Base-by-base conservation (phyloP, 768 basidiomycete species). In the Mycena albidolilacea region DNA sequence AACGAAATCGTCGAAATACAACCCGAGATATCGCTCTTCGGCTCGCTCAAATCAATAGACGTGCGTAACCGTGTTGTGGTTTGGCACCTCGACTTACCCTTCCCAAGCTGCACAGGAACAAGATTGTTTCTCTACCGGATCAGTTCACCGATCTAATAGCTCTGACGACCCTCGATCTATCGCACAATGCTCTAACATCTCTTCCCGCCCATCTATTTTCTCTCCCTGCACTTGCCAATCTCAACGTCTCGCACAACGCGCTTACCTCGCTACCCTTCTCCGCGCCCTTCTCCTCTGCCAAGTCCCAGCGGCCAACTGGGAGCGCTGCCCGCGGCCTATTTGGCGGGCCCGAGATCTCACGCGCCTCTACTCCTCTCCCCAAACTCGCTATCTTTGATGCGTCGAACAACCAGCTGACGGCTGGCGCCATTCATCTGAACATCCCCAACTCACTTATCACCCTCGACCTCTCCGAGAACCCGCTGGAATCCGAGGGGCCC, bases 21-120 rank as follows among this genome's bases (percentile, higher is more conserved):
- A 75, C 91, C 90, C 30, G 95, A 96, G 79, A 92, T 96, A 15
- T 92, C 93, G 0, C 85, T 95, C 57, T 96, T 96, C 78, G 95
- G 95, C 3, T 94, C 93, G 5, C 84, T 96, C 64, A 95, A 95
- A 81, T 88, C 85, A 1, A 76, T 96, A 50, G 95, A 96, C 80
- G 95, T 95, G 82, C 69, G 94, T 84, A 17, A 39, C n/a, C 37
- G 14, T 59, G 11, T 52, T 35, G 58, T 54, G 35, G 7, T n/a
- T 44, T 38, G 39, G 30, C 4, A 44, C 52, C 52, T 39, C 30
- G 43, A 57, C 43, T 75, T 46, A 39, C 58, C 73, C 61, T 65
- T 66, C 63, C 14, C 44, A 68, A 96, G 95, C 82, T 96, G 50
- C 94, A 94, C 80, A 90, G 90, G 77, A 96, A 96, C 82, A 90